phyloP scores from a whole-genome alignment of 2,329 filamentous ascomycete species.

The Pseudopithomyces chartarum region DNA sequence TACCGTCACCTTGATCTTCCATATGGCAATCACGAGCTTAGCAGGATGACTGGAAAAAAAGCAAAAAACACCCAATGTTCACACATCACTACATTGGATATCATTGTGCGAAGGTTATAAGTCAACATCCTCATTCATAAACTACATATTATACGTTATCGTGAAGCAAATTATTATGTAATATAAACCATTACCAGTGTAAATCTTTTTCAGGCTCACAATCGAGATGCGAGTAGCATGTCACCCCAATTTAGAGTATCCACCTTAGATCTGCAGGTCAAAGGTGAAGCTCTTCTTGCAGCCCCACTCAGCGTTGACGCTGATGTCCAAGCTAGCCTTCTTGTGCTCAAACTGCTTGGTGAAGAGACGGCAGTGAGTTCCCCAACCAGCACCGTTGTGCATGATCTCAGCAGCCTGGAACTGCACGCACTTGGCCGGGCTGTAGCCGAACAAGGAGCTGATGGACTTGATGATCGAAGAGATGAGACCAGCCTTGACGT shows the following conservation, averaged over 20 bases:
- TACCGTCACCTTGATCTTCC: no score
- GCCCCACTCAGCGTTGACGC: slow-evolving; percentile 19
- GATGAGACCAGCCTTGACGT: slow-evolving; percentile 21
- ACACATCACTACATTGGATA: no score
- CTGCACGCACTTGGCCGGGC: slow-evolving; percentile 20
- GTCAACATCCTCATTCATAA: no score
- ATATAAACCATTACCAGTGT: no score
- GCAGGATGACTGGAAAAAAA: no score
- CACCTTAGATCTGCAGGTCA: slow-evolving; percentile 3
- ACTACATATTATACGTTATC: no score
- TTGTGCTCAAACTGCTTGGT: slow-evolving; percentile 24
- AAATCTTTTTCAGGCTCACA: no score
- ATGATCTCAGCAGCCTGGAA: slow-evolving; percentile 31
- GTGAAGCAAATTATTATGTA: no score
- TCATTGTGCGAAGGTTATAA: no score
- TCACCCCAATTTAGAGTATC: neutral
- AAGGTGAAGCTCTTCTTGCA: slow-evolving; percentile 32
- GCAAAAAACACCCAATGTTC: no score
- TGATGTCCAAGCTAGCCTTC: slow-evolving; percentile 27
- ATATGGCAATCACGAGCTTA: neutral
- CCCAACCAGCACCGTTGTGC: slow-evolving; percentile 26
- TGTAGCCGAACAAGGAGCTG: slow-evolving; percentile 16
- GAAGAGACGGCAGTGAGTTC: slow-evolving; percentile 34
- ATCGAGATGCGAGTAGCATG: neutral
- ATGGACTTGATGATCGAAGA: slow-evolving; percentile 12